Evolutionary conservation across 129 eudicot species (phyloP).

Genomic region (Heracleum sosnowskyi): DNA sequence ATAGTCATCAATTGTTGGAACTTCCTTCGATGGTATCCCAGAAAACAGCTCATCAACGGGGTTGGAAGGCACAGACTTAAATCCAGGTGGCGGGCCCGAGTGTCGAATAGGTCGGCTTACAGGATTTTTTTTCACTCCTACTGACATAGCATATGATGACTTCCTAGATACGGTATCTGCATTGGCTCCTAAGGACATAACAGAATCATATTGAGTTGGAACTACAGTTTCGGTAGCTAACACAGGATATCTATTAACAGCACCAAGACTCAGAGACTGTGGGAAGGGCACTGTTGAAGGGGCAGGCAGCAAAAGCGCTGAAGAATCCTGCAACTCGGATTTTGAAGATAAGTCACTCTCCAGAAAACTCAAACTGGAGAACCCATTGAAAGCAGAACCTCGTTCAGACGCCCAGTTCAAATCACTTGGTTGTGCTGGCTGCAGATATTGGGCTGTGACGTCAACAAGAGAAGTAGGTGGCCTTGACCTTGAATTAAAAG

Average conservation of each 20-base stretch:
- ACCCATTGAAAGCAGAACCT: slow-evolving; percentile 32
- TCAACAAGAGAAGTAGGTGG: slow-evolving; percentile 27
- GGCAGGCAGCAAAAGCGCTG: slow-evolving; percentile 30
- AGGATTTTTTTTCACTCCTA: slow-evolving; percentile 47
- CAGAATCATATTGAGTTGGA: slow-evolving; percentile 48
- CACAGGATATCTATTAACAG: slow-evolving; percentile 21
- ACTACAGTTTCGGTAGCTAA: slow-evolving; percentile 34
- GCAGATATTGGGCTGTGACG: slow-evolving; percentile 28
- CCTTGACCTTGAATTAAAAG: slow-evolving; percentile 18
- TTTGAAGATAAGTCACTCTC: slow-evolving; percentile 34
- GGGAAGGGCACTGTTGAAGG: slow-evolving; percentile 40
- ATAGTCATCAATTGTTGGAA: slow-evolving; percentile 57
- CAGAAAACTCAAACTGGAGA: slow-evolving; percentile 33
- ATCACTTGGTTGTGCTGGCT: slow-evolving; percentile 29
- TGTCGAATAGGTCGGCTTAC: slow-evolving; percentile 77
- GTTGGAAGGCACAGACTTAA: slow-evolving; percentile 42
- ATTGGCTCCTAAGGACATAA: slow-evolving; percentile 36
- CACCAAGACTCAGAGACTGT: slow-evolving; percentile 24
- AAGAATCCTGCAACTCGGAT: slow-evolving; percentile 24
- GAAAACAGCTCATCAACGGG: slow-evolving; percentile 28
- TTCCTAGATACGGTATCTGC: slow-evolving; percentile 32
- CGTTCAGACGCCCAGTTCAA: slow-evolving; percentile 41
- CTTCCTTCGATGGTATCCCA: slow-evolving; percentile 18
- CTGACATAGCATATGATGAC: slow-evolving; percentile 25
- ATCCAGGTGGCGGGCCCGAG: slow-evolving; percentile 93